phyloP scores from a whole-genome alignment of 257 asterid genomes.

The Paulownia fortunei region DNA sequence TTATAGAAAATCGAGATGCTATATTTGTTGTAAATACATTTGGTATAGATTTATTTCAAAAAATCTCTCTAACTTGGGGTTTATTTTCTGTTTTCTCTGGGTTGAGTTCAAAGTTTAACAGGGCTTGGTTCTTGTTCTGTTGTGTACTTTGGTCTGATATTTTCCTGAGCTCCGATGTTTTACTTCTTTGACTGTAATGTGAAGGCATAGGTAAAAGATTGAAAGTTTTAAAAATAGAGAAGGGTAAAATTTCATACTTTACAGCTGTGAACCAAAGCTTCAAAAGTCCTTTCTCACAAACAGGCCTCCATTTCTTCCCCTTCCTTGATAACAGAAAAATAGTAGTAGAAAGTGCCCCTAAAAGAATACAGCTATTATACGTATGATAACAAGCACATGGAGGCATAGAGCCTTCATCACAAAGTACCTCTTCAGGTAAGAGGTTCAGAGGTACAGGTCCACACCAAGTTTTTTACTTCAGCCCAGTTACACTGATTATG shows the following conservation, averaged over 20 bases:
- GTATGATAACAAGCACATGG: background rate
- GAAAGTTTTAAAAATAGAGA: background rate
- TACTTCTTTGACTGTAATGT: background rate
- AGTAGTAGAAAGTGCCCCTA: background rate
- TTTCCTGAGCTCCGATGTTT: background rate
- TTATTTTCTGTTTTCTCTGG: background rate
- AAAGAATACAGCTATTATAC: background rate
- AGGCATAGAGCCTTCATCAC: too few relatives aligned
- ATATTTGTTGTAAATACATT: too few relatives aligned
- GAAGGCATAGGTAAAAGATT: conserved; percentile 4
- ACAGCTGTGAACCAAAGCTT: conserved; percentile 15
- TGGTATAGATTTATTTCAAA: too few relatives aligned
- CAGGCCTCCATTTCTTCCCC: background rate
- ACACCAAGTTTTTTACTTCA: too few relatives aligned
- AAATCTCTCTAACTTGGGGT: too few relatives aligned
- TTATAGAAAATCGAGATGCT: too few relatives aligned
- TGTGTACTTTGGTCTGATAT: background rate
- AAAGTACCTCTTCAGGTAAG: too few relatives aligned
- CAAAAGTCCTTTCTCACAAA: background rate
- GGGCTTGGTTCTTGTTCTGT: background rate
- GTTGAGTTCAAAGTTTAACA: background rate
- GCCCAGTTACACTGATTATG: background rate
- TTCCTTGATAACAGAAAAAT: background rate
- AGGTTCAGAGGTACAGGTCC: too few relatives aligned
- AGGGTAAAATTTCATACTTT: background rate